These are phyloP conservation scores for Warburgia ugandensis DNA, from an alignment of 164 flowering plant genomes.

Conservation along the genomic window DNA sequence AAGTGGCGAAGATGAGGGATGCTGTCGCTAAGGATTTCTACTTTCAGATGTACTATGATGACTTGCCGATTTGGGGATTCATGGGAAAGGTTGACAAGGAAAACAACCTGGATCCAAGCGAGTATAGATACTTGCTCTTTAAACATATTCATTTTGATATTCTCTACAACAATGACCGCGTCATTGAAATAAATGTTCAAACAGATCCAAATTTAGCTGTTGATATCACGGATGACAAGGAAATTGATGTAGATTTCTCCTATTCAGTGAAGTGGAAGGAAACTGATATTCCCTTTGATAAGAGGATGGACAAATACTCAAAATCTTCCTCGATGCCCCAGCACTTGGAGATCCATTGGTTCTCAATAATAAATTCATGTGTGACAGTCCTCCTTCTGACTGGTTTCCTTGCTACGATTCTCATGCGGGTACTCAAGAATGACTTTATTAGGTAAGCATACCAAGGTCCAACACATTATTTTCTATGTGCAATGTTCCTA, in stretches of 20 bases:
- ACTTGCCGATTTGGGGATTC: constrained; percentile 25
- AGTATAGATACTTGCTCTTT: constrained; percentile 17
- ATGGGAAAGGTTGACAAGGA: constrained; percentile 25
- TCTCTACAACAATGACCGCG: constrained; percentile 19
- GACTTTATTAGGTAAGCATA: constrained; percentile 25
- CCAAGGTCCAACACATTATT: neutral
- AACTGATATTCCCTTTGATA: constrained; percentile 26
- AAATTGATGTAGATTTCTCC: constrained; percentile 24
- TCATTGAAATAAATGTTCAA: constrained; percentile 20
- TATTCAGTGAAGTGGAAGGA: constrained; percentile 32
- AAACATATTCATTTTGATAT: constrained; percentile 22
- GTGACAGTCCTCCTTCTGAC: constrained; percentile 27
- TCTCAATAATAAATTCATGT: constrained; percentile 26
- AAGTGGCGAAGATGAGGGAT: constrained; percentile 11
- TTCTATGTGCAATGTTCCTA: neutral
- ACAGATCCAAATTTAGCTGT: constrained; percentile 16
- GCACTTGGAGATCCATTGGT: constrained; percentile 32
- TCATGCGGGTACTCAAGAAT: constrained; percentile 30
- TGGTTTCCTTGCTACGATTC: constrained; percentile 24
- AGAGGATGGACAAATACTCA: constrained; percentile 31
- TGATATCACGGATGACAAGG: constrained; percentile 29
- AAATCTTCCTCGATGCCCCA: constrained; percentile 26
- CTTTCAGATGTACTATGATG: constrained; percentile 29
- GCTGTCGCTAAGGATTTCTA: constrained; percentile 23
- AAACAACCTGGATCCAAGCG: constrained; percentile 16